phyloP scores from a whole-genome alignment of 73 alveolate species.

The Paramecium biaurelia region DNA sequence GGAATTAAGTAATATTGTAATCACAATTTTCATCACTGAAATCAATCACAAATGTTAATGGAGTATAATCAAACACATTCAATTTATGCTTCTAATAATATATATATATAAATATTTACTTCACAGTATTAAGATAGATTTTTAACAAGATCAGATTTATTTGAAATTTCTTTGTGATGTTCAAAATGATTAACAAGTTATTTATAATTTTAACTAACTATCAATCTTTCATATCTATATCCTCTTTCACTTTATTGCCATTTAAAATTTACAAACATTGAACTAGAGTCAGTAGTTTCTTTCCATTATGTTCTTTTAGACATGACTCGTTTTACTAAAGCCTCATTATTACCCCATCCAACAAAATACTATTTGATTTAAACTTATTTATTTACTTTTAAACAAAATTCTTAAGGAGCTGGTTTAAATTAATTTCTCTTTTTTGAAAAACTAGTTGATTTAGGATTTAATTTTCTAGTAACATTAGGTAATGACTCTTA shows the following conservation, averaged over 20 bases:
- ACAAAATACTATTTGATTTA: neutral
- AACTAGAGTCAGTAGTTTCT: conserved; percentile 51
- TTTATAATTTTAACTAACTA: neutral
- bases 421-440: neutral
- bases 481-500: neutral
- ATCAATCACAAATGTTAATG: conserved; percentile 61
- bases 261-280: conserved; percentile 47
- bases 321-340: conserved; percentile 6
- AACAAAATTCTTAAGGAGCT: neutral
- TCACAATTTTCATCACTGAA: conserved; percentile 66
- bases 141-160: conserved; percentile 84
- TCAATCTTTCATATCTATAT: conserved; percentile 23
- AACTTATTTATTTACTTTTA: neutral
- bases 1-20: conserved; percentile 34
- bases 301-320: neutral
- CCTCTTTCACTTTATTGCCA: conserved; percentile 50
- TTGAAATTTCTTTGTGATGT: conserved; percentile 81
- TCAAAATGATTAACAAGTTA: conserved; percentile 92
- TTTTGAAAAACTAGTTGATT: neutral
- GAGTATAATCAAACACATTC: conserved; percentile 48
- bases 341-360: conserved; percentile 47
- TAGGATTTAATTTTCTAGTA: conserved; percentile 2
- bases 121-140: conserved; percentile 70
- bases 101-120: neutral
- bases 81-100: conserved; percentile 41